Percentiles rank a stretch among this genome's conserved stretches.
phyloP scores from a whole-genome alignment of 2,329 filamentous ascomycete species.

The Diaporthe eres region DNA sequence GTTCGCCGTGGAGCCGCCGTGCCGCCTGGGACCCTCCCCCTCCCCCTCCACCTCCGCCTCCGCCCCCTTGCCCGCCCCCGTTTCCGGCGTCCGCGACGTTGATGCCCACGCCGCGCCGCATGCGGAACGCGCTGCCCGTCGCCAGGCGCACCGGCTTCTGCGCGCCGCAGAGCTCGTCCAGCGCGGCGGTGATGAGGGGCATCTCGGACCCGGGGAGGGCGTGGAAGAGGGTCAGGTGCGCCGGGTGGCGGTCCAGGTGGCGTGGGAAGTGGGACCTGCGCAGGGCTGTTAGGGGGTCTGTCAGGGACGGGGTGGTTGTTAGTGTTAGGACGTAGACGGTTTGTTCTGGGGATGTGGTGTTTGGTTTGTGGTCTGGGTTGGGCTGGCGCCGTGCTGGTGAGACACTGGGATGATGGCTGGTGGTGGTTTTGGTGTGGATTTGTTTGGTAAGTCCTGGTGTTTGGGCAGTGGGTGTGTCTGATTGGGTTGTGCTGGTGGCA shows the following conservation, averaged over 20 bases:
- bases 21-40: neutral
- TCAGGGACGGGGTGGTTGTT: constrained; percentile 20
- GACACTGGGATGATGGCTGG: neutral
- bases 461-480: neutral
- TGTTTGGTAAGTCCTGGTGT: neutral
- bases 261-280: constrained; percentile 31
- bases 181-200: neutral
- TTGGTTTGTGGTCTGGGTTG: constrained; percentile 23
- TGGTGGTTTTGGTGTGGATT: neutral
- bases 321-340: constrained; percentile 37
- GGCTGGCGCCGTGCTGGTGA: neutral
- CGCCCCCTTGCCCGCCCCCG: neutral
- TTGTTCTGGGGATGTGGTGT: neutral
- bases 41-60: neutral
- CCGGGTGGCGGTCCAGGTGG: constrained; percentile 27
- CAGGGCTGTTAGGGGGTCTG: constrained; percentile 32
- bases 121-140: constrained; percentile 18
- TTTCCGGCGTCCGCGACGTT: neutral
- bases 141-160: neutral
- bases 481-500: neutral
- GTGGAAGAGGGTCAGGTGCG: constrained; percentile 40
- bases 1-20: neutral
- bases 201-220: constrained; percentile 32
- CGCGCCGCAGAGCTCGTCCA: neutral
- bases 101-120: constrained; percentile 30